phyloP scores from a whole-genome alignment of 352 stramenopile genomes.

The Pythium rhizo-oryzae region DNA sequence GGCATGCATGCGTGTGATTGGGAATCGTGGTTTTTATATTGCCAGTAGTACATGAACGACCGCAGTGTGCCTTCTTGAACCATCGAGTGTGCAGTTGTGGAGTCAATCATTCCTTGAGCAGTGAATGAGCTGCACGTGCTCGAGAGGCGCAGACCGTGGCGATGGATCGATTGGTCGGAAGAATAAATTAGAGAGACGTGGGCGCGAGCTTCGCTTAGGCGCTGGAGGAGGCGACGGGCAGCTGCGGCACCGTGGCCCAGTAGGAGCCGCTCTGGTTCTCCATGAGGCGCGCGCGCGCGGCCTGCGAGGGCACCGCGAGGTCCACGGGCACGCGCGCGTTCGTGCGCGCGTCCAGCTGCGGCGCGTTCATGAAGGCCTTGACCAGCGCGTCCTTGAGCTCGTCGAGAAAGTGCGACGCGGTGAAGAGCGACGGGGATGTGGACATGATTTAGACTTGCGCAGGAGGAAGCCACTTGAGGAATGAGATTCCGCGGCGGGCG shows the following conservation, averaged over 20 bases:
- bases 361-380: conserved; percentile 76
- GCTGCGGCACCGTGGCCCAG: conserved; percentile 58
- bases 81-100: too few species aligned
- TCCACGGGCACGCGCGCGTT: conserved; percentile 66
- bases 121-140: too few species aligned
- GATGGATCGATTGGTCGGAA: too few species aligned
- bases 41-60: too few species aligned
- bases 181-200: conserved; percentile 18
- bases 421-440: not conserved
- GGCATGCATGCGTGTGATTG: not conserved
- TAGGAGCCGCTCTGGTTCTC: conserved; percentile 59
- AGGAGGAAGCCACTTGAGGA: not conserved
- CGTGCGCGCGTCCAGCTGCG: conserved; percentile 70
- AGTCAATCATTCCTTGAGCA: too few species aligned
- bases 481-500: not conserved
- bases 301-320: conserved; percentile 48
- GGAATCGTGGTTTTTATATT: not conserved
- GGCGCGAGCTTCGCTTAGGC: conserved; percentile 18
- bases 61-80: too few species aligned
- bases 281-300: conserved; percentile 46
- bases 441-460: not conserved
- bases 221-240: conserved; percentile 45
- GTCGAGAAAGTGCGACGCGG: conserved; percentile 41
- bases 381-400: conserved; percentile 59
- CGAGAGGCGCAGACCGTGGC: too few species aligned